Percentiles rank a stretch among this genome's conserved stretches.
Evolutionary conservation across 257 asterid genomes (phyloP).

Genomic region (Capsicum baccatum): DNA sequence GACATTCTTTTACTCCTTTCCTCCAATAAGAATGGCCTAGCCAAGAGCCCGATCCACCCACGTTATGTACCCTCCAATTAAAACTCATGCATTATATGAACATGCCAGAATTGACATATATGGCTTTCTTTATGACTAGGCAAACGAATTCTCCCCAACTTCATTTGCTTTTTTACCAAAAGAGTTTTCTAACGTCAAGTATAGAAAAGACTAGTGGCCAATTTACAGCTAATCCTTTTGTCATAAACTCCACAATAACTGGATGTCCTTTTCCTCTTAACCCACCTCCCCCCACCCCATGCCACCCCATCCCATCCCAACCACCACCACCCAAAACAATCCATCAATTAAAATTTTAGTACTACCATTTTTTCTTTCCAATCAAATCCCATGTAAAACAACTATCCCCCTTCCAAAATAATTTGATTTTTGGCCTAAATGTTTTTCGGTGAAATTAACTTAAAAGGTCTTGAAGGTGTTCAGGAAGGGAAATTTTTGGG

Average conservation of each 20-base stretch:
- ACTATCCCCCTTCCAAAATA: not conserved
- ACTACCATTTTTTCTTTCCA: not conserved
- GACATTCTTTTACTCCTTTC: not conserved
- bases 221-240: not conserved
- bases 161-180: not conserved
- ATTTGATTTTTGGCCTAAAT: not conserved
- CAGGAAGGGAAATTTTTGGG: not conserved
- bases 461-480: no score
- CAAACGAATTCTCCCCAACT: not conserved
- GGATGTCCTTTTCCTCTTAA: not conserved
- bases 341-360: not conserved
- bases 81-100: no score
- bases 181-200: constrained; percentile 20
- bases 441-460: not conserved
- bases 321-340: not conserved
- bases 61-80: no score
- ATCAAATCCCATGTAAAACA: not conserved
- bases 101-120: not conserved
- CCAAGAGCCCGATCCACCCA: not conserved
- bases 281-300: not conserved
- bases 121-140: not conserved
- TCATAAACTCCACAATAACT: not conserved
- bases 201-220: not conserved
- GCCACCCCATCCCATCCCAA: no score
- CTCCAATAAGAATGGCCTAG: not conserved